These are phyloP conservation scores for Colletotrichum sublineola DNA, from an alignment of 2,329 filamentous ascomycete species.

Conservation along the genomic window DNA sequence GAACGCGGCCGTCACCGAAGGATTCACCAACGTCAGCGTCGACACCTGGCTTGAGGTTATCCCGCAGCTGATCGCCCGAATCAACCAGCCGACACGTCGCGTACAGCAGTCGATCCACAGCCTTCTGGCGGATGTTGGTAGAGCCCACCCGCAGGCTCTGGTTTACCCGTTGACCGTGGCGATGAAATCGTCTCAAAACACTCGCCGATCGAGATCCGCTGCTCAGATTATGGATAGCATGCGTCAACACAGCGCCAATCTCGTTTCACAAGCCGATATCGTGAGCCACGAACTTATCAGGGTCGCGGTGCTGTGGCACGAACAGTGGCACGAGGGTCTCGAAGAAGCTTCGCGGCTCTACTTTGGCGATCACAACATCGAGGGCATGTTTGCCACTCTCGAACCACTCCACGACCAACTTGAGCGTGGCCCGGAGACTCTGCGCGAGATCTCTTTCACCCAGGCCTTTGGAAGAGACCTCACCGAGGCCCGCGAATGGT, in stretches of 20 bases:
- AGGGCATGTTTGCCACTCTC: constrained; percentile 95
- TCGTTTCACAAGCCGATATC: constrained; percentile 95
- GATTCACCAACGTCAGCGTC: constrained; percentile 90
- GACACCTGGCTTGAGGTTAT: constrained; percentile 99
- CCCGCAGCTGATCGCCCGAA: constrained; percentile 94
- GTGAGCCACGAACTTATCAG: constrained; percentile 97
- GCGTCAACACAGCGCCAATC: constrained; percentile 90
- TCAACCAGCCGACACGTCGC: constrained; percentile 92
- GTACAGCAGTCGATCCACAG: constrained; percentile 94
- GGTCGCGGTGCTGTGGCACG: constrained; percentile 97
- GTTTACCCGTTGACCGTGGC: constrained; percentile 98
- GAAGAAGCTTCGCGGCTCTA: constrained; percentile 97
- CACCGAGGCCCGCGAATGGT: constrained; percentile 95
- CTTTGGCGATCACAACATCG: constrained; percentile 97
- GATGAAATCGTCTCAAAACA: constrained; percentile 91
- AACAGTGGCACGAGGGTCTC: constrained; percentile 97
- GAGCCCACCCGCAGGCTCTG: constrained; percentile 93
- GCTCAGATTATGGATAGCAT: constrained; percentile 97
- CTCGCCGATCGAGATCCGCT: constrained; percentile 87
- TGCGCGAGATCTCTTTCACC: constrained; percentile 96
- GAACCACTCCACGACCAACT: constrained; percentile 92
- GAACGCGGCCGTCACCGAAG: constrained; percentile 88
- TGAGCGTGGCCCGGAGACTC: constrained; percentile 90
- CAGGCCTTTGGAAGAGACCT: constrained; percentile 97
- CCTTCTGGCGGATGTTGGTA: constrained; percentile 90